A percentile compares a stretch with the other conserved stretches of the same genome.
Evolutionary conservation across 176 grass and related monocot genomes (phyloP).

Genomic region (Typha latifolia): DNA sequence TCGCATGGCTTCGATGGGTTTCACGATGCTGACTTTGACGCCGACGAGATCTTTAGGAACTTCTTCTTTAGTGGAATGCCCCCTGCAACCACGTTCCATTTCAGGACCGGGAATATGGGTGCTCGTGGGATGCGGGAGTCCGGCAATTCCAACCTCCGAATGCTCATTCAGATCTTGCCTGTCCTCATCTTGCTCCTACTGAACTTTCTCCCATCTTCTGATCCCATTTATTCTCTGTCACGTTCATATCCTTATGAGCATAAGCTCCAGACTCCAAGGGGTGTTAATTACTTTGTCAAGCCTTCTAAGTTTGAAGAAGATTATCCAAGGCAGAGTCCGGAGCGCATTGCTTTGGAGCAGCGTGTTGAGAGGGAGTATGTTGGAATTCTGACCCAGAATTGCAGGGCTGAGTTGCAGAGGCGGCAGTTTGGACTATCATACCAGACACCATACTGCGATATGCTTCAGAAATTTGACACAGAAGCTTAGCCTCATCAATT

Average conservation of each 20-base stretch:
- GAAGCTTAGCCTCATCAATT: not conserved
- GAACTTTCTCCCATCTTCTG: constrained; percentile 75
- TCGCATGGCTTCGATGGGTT: not conserved
- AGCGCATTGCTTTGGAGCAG: constrained; percentile 49
- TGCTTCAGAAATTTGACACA: constrained; percentile 8
- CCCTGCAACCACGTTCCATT: constrained; percentile 61
- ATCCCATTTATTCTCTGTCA: constrained; percentile 59
- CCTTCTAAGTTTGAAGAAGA: constrained; percentile 69
- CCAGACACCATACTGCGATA: constrained; percentile 13
- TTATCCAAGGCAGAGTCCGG: constrained; percentile 60
- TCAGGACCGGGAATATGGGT: constrained; percentile 46
- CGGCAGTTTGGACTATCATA: constrained; percentile 7
- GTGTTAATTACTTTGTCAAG: constrained; percentile 79
- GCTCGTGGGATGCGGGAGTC: constrained; percentile 14
- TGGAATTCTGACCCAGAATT: constrained; percentile 26
- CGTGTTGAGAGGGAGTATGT: constrained; percentile 78
- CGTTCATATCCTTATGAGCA: constrained; percentile 55
- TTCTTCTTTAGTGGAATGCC: constrained; percentile 90
- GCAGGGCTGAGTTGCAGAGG: constrained; percentile 9
- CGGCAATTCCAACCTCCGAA: constrained; percentile 39
- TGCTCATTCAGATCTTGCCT: constrained; percentile 82
- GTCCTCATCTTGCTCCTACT: constrained; percentile 63
- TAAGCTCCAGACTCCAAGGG: constrained; percentile 53
- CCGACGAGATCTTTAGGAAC: constrained; percentile 94
- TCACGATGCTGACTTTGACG: constrained; percentile 61